A percentile compares a stretch with the other conserved stretches of the same genome.
phyloP scores from a whole-genome alignment of 2,329 filamentous ascomycete genomes.

The Alternaria triticina region DNA sequence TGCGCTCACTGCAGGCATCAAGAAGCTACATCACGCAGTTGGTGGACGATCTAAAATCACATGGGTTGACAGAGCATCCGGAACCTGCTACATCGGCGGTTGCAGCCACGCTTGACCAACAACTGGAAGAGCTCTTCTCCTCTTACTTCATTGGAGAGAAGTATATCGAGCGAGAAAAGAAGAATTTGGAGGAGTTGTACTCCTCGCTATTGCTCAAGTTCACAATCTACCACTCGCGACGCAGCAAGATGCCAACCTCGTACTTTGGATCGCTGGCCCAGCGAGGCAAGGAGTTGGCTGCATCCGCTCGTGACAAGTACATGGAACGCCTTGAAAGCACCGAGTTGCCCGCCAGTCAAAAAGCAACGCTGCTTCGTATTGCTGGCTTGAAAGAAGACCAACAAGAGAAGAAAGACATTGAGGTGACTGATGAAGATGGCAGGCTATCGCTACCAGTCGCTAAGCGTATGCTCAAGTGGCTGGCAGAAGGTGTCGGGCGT shows the following conservation, averaged over 20 bases:
- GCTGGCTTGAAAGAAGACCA: conserved; percentile 80
- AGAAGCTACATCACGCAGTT: conserved; percentile 85
- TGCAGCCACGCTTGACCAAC: conserved; percentile 71
- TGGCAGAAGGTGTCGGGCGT: conserved; percentile 91
- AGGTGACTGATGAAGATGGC: conserved; percentile 89
- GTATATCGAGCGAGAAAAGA: conserved; percentile 70
- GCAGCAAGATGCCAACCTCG: conserved; percentile 86
- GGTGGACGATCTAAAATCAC: conserved; percentile 90
- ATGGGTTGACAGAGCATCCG: conserved; percentile 93
- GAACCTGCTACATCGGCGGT: conserved; percentile 89
- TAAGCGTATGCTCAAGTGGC: conserved; percentile 98
- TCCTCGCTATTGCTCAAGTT: conserved; percentile 95
- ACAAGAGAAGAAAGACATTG: conserved; percentile 81
- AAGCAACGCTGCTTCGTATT: conserved; percentile 86
- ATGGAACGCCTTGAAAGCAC: conserved; percentile 87
- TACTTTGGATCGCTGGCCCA: conserved; percentile 94
- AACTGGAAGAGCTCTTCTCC: conserved; percentile 70
- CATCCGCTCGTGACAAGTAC: conserved; percentile 89
- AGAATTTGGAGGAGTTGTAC: conserved; percentile 79
- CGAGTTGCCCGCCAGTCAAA: conserved; percentile 86
- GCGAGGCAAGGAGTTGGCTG: conserved; percentile 85
- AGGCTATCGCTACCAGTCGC: conserved; percentile 80
- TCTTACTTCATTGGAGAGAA: conserved; percentile 70
- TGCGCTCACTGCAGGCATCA: conserved; percentile 89
- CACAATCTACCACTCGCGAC: conserved; percentile 87